Conservation (phyloP, 768 basidiomycete genomes). For the Lactarius tabidus region DNA sequence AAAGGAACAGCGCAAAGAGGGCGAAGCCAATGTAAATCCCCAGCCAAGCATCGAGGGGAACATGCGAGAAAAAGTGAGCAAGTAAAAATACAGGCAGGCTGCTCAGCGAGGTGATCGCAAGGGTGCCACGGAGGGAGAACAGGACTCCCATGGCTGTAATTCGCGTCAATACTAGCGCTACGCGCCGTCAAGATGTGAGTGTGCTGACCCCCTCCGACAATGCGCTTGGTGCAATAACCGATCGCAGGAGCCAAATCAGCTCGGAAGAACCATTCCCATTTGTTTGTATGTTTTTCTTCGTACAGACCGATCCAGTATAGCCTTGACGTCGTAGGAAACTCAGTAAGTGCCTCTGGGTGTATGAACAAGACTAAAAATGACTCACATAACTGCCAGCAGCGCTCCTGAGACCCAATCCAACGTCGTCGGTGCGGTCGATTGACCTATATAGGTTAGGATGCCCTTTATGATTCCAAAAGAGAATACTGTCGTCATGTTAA, state of each 20-base stretch:
- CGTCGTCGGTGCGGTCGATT: conserved; percentile 1
- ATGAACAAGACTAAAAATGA: not conserved
- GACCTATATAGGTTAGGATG: conserved; percentile 10
- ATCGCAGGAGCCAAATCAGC: conserved; percentile 6
- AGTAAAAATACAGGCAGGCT: conserved; percentile 7
- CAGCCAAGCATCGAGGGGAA: conserved; percentile 7
- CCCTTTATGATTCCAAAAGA: not conserved
- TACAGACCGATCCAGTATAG: conserved; percentile 12
- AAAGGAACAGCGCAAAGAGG: not conserved
- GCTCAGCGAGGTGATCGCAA: conserved; percentile 3
- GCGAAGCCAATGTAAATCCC: not conserved
- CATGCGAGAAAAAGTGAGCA: not conserved
- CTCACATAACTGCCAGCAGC: conserved; percentile 9
- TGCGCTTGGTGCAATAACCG: not conserved
- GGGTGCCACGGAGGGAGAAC: conserved; percentile 1
- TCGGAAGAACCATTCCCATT: conserved; percentile 14
- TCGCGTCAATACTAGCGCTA: not conserved
- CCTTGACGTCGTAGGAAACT: not conserved
- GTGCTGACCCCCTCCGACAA: conserved; percentile 17
- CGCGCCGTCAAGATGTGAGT: not conserved
- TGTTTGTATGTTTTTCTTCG: not conserved
- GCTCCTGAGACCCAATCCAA: conserved; percentile 12
- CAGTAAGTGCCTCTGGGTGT: not conserved
- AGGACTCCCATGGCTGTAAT: not conserved
- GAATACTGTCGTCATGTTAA: conserved; percentile 8